A percentile compares a stretch with the other conserved stretches of the same genome.
Conservation (phyloP, 202 grass and related monocot species). For the Tripidium arundinaceum region DNA sequence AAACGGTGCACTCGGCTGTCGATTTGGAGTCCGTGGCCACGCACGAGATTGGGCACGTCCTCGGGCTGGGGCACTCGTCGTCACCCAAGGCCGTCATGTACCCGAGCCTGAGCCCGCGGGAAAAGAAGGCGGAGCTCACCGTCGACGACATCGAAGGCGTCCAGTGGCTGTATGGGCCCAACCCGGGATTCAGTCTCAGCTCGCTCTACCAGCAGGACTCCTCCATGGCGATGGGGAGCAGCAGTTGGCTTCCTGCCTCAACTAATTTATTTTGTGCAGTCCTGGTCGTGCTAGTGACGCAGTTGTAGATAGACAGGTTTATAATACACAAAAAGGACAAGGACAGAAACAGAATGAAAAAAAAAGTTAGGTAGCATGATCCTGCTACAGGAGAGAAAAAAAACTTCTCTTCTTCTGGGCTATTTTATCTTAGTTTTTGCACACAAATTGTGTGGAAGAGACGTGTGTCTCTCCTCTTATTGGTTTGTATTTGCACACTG, state of each 20-base stretch:
- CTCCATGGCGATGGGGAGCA: neutral
- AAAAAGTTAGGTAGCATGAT: neutral
- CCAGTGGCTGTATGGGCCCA: conserved; percentile 77
- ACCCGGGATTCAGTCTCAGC: conserved; percentile 61
- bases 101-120: conserved; percentile 63
- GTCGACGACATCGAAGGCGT: conserved; percentile 82
- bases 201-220: conserved; percentile 31
- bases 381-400: neutral
- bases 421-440: neutral
- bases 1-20: conserved; percentile 22
- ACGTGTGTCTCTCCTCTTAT: neutral
- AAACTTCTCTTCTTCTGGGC: too few species aligned
- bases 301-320: conserved; percentile 17
- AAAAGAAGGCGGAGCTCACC: conserved; percentile 63
- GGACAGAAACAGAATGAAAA: neutral
- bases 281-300: conserved; percentile 20
- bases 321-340: neutral
- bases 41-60: conserved; percentile 90
- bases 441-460: neutral
- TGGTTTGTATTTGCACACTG: conserved; percentile 8
- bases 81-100: conserved; percentile 81
- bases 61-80: conserved; percentile 73
- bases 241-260: conserved; percentile 1
- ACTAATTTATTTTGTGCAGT: neutral
- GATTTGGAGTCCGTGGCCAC: conserved; percentile 90